Evolutionary conservation across 2,329 filamentous ascomycete genomes (phyloP).

Genomic region (Esteya vermicola): DNA sequence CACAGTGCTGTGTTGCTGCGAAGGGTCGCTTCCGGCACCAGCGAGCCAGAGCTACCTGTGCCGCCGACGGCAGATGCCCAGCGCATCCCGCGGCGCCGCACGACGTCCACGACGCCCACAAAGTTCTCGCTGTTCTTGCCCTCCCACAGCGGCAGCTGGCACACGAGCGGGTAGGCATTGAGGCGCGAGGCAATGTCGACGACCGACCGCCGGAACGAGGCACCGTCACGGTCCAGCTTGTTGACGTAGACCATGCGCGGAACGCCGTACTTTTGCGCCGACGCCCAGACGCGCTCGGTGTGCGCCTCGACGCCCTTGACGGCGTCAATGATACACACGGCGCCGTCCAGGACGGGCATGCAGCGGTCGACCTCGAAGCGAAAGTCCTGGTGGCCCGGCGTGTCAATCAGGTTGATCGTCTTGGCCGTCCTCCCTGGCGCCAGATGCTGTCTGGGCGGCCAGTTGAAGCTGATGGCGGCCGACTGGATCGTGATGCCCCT

Average conservation of each 20-base stretch:
- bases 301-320: conserved; percentile 67
- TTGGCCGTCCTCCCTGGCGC: conserved; percentile 33
- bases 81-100: conserved; percentile 59
- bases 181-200: conserved; percentile 72
- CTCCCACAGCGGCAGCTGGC: conserved; percentile 91
- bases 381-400: conserved; percentile 92
- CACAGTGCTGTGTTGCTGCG: conserved; percentile 40
- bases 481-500: conserved; percentile 96
- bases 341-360: conserved; percentile 29
- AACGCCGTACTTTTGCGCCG: conserved; percentile 73
- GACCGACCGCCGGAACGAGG: conserved; percentile 70
- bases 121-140: conserved; percentile 60
- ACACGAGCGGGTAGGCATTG: conserved; percentile 75
- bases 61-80: conserved; percentile 41
- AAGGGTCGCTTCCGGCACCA: conserved; percentile 19
- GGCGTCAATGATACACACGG: conserved; percentile 21
- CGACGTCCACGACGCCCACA: conserved; percentile 70
- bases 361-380: conserved; percentile 93
- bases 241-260: conserved; percentile 73
- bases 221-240: conserved; percentile 73
- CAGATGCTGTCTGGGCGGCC: conserved; percentile 45
- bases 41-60: too few relatives aligned
- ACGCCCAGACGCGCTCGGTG: conserved; percentile 90
- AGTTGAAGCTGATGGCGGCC: conserved; percentile 86
- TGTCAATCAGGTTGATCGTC: conserved; percentile 86